Evolutionary conservation across 1,139 yeast species (phyloP).

Genomic region (Geotrichum armillariae): DNA sequence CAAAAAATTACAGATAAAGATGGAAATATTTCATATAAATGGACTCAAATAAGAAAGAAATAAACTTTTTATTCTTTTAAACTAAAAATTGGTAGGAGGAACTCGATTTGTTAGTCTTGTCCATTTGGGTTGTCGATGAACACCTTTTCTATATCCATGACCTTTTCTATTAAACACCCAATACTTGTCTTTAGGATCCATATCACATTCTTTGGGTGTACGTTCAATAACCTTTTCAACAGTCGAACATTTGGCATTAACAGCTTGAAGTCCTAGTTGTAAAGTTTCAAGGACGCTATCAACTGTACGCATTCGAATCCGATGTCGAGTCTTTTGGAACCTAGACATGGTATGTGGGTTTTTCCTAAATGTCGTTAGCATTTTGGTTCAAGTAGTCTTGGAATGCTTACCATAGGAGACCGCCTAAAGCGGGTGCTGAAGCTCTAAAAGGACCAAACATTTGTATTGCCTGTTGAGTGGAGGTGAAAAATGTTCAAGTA

Average conservation of each 20-base stretch:
- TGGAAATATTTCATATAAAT: slow-evolving; percentile 44
- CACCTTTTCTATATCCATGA: slow-evolving; percentile 80
- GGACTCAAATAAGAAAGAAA: slow-evolving; percentile 21
- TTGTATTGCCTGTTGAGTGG: not conserved
- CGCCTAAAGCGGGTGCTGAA: slow-evolving; percentile 66
- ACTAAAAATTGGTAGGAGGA: slow-evolving; percentile 71
- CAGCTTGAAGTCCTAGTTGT: slow-evolving; percentile 57
- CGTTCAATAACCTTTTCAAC: slow-evolving; percentile 54
- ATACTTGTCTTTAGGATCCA: slow-evolving; percentile 82
- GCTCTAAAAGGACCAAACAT: slow-evolving; percentile 87
- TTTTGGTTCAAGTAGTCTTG: too few relatives aligned
- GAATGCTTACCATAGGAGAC: slow-evolving; percentile 76
- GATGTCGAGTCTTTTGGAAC: slow-evolving; percentile 78
- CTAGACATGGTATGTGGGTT: slow-evolving; percentile 75
- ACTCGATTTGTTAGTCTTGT: slow-evolving; percentile 79
- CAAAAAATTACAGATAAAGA: slow-evolving; percentile 65
- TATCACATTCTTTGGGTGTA: slow-evolving; percentile 78
- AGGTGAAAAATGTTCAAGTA: too few relatives aligned
- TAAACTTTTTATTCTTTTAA: slow-evolving; percentile 14
- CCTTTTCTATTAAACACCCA: slow-evolving; percentile 78
- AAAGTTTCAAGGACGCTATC: slow-evolving; percentile 76
- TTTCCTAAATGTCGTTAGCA: slow-evolving; percentile 54
- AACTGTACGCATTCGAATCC: slow-evolving; percentile 77
- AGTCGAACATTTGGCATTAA: slow-evolving; percentile 50
- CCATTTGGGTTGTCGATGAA: slow-evolving; percentile 50